A percentile compares a stretch with the other conserved stretches of the same genome.
These are phyloP conservation scores for Bryoerythrophyllum caledonicum DNA, from an alignment of 225 moss, liverwort and hornwort genomes.

Conservation along the genomic window DNA sequence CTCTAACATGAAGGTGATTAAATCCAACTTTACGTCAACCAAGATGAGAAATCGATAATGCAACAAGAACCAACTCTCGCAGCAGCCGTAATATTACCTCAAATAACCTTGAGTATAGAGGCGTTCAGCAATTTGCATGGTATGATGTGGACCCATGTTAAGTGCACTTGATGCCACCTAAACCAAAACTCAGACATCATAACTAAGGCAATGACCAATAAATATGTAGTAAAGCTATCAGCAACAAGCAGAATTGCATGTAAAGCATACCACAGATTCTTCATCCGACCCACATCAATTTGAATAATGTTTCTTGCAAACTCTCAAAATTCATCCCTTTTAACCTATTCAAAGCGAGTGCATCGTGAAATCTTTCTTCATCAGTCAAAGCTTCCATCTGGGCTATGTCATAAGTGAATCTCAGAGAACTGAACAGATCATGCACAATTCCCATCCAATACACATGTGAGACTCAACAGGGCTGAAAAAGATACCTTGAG, in stretches of 20 bases:
- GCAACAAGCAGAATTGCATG: slow-evolving; percentile 13
- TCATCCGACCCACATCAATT: slow-evolving; percentile 18
- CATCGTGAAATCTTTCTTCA: slow-evolving; percentile 11
- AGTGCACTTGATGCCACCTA: slow-evolving; percentile 98
- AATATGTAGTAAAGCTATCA: background rate
- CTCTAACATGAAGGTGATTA: slow-evolving; percentile 8
- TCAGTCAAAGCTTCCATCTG: slow-evolving; percentile 10
- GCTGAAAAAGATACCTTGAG: slow-evolving; percentile 68
- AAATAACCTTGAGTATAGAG: slow-evolving; percentile 98
- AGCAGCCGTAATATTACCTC: slow-evolving; percentile 59
- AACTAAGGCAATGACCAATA: slow-evolving; percentile 3
- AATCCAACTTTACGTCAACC: slow-evolving; percentile 12
- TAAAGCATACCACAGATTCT: background rate
- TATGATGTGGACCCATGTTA: slow-evolving; percentile 92
- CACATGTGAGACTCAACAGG: slow-evolving; percentile 9
- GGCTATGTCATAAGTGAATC: slow-evolving; percentile 5
- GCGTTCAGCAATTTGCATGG: slow-evolving; percentile 99
- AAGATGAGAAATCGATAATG: slow-evolving; percentile 4
- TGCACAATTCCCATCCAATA: slow-evolving; percentile 17
- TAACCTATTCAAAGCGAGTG: slow-evolving; percentile 9
- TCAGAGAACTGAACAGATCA: slow-evolving; percentile 1
- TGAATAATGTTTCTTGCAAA: slow-evolving; percentile 12
- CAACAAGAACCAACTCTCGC: slow-evolving; percentile 2
- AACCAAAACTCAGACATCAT: slow-evolving; percentile 28
- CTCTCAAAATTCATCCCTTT: slow-evolving; percentile 12